Evolutionary conservation across 805 yeast genomes (phyloP), one percentile per base, ranked within the genome.

Genomic region (Sugiyamaella mastotermitis): DNA sequence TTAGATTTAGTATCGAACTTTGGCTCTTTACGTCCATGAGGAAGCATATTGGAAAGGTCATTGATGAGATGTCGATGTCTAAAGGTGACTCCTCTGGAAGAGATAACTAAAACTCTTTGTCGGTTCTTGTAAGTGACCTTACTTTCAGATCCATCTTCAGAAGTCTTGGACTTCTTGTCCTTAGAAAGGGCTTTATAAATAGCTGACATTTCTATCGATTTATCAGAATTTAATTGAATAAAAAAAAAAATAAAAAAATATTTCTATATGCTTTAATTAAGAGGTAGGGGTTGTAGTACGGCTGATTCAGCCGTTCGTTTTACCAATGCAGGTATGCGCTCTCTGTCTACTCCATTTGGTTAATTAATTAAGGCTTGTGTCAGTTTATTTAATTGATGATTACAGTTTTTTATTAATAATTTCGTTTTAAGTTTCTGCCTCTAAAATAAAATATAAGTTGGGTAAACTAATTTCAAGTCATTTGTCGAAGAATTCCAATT

Each of bases 1-100:
- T 85, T 84, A 59, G 88, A 84, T 65, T 92, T 92, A 42, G 88
- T 80, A 63, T 92, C 98, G 55, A 90, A 72, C 60, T 92, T 92
- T 45, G 97, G 94, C 65, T 92, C 98, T 58, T 88, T 90, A 61
- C 96, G 79, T 29, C 95, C 81, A 58, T 92, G 98, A 40, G 98
- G 98, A 59, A 92, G 65, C 59, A 92, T 68, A 16, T 76, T 64
- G 49, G 77, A 66, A 46, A 92, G 66, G 64, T 92, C 97, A 50
- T 75, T 73, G 47, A 92, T 85, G 55, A 92, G 66, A 64, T 92
- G 97, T 57, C 98, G 87, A 58, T 92, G 97, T 67, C 98, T 81
- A 44, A 42, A 86, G 20, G 95, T 87, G 41, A 90, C 83, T 50
- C 98, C 98, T 61, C 98, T 77, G 28, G 97, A 87, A 3, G 97